Evolutionary conservation across 2,329 filamentous ascomycete species (phyloP), one percentile per base, ranked within the genome.

Genomic region (Gaeumannomyces tritici): DNA sequence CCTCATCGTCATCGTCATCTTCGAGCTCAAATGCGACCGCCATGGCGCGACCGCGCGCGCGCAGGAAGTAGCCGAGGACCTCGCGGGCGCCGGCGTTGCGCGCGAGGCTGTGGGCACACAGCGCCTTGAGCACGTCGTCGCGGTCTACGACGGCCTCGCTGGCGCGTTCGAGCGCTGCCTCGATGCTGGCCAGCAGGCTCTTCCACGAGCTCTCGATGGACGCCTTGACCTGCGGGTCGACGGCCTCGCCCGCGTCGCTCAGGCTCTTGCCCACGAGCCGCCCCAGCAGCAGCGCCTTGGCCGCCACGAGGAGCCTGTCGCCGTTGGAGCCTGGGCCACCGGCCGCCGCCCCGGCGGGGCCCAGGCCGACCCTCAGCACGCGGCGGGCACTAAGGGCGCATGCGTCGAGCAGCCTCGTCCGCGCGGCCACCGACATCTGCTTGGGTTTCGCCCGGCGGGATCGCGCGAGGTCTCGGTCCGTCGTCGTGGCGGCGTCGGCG

Each of bases 41-140:
- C 69, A 96, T 86, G 33, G 87, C 86, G 63, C 89, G 84, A 55
- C 84, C 82, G 57, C 93, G 82, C 9, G 92, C 83, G 61, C 86
- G 82, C 60, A 96, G 81, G 68, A 97, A 93, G 73, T 95, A 87
- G 9, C 85, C 80, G 61, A 97, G 74, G 0, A 91, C 89, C 71
- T 96, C 92, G 63, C 84, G 86, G 0, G 90, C 86, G 0, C 91
- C 89, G 0, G 89, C 91, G 69, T 85, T 96, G 3, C 89, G 92
- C 1, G 87, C 85, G 60, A 98, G 79, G 65, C 91, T 92, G 72
- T 92, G 93, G 0, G 93, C 92, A 62, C 87, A 89, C 67, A 97
- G 80, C 0, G 88, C 86, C 67, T 91, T 88, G 15, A 93, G 77
- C 21, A 95, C 80, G 27, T 83, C 79, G 64, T 79, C 69, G 63